These are phyloP conservation scores for Nothophaeocryptopus gaeumannii DNA, from an alignment of 2,329 filamentous ascomycete species.

Conservation along the genomic window DNA sequence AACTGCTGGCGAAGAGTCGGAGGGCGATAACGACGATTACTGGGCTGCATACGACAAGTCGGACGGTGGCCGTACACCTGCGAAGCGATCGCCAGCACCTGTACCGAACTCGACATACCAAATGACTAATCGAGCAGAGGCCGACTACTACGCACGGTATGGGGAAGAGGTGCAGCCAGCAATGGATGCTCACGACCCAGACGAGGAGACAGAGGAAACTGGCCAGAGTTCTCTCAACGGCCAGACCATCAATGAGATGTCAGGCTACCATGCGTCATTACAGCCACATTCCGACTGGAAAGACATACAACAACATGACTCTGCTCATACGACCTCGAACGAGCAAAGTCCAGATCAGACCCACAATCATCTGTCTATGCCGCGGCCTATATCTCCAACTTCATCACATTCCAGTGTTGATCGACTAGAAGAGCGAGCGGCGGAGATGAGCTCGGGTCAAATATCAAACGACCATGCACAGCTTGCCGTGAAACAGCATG, in stretches of 20 bases:
- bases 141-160: conserved; percentile 74
- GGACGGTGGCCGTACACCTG: conserved; percentile 60
- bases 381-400: conserved; percentile 49
- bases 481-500: conserved; percentile 73
- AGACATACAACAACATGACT: conserved; percentile 13
- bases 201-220: conserved; percentile 57
- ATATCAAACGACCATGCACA: conserved; percentile 56
- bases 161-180: conserved; percentile 72
- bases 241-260: conserved; percentile 40
- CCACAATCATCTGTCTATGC: conserved; percentile 36
- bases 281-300: conserved; percentile 21
- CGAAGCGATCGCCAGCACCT: conserved; percentile 63
- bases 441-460: conserved; percentile 26
- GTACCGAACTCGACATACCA: conserved; percentile 31
- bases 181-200: conserved; percentile 77
- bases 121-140: conserved; percentile 48
- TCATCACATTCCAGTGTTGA: conserved; percentile 52
- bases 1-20: conserved; percentile 49
- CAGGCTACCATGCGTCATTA: conserved; percentile 19
- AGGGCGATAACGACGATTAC: conserved; percentile 68
- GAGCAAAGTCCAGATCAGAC: conserved; percentile 15
- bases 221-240: conserved; percentile 55
- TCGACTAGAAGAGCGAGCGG: conserved; percentile 49
- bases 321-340: conserved; percentile 15
- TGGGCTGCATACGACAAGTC: conserved; percentile 77